Evolutionary conservation across 495 filamentous ascomycete species (phyloP).

Genomic region (Xylaria nigripes): DNA sequence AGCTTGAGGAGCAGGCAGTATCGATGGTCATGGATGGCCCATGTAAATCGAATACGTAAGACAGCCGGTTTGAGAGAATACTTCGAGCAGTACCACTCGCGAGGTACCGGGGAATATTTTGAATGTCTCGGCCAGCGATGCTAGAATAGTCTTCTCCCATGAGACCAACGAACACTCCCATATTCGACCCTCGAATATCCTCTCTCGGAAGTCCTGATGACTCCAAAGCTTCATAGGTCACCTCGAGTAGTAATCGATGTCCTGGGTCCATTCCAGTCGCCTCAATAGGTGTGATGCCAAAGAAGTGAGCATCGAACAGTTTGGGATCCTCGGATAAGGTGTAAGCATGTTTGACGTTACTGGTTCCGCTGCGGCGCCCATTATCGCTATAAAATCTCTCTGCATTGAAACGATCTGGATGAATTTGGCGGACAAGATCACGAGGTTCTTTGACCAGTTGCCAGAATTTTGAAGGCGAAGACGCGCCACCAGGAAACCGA

Average conservation of each 20-base stretch:
- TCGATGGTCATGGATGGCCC: constrained; percentile 51
- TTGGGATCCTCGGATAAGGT: constrained; percentile 30
- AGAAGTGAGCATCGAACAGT: constrained; percentile 36
- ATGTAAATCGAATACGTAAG: constrained; percentile 50
- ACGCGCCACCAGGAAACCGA: constrained; percentile 39
- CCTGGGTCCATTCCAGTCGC: constrained; percentile 25
- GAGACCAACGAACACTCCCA: constrained; percentile 40
- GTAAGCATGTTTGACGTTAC: constrained; percentile 26
- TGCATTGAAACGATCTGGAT: neutral
- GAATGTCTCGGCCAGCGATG: constrained; percentile 30
- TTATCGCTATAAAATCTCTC: neutral
- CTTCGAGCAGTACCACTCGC: constrained; percentile 34
- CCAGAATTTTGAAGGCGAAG: constrained; percentile 36
- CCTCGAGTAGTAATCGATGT: constrained; percentile 34
- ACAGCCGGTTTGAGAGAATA: constrained; percentile 37
- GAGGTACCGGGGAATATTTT: constrained; percentile 32
- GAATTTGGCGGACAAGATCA: neutral
- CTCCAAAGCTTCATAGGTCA: constrained; percentile 24
- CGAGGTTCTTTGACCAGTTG: neutral
- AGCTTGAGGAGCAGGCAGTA: constrained; percentile 49
- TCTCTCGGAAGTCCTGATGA: constrained; percentile 36
- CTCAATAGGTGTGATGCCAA: constrained; percentile 26
- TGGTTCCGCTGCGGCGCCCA: neutral
- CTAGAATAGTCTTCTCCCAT: constrained; percentile 41
- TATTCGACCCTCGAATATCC: constrained; percentile 35